Conservation (phyloP, 2,329 filamentous ascomycete genomes). For the Davidsoniella eucalypti region DNA sequence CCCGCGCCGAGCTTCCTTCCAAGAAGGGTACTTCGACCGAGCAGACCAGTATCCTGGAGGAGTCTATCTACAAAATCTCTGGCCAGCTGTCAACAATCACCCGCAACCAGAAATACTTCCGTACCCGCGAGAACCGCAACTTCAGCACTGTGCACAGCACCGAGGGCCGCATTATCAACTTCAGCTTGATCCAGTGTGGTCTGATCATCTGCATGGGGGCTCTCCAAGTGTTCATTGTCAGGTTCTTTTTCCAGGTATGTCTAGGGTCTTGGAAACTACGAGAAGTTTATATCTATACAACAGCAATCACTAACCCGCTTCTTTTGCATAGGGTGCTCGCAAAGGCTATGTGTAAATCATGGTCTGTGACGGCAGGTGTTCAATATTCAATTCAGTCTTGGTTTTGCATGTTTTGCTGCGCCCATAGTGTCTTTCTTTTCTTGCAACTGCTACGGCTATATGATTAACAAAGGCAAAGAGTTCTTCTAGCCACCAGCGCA, state of each 20-base stretch:
- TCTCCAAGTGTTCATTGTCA: slow-evolving; percentile 89
- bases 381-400: neutral
- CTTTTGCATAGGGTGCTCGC: slow-evolving; percentile 36
- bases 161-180: slow-evolving; percentile 90
- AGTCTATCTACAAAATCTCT: slow-evolving; percentile 89
- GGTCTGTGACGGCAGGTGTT: neutral
- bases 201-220: slow-evolving; percentile 93
- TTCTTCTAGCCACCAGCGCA: neutral
- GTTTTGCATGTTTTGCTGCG: neutral
- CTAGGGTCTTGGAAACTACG: neutral
- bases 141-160: slow-evolving; percentile 96
- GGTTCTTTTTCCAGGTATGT: slow-evolving; percentile 90
- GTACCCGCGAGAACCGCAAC: slow-evolving; percentile 95
- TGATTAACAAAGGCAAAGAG: neutral
- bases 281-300: neutral
- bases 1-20: slow-evolving; percentile 62
- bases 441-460: neutral
- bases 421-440: neutral
- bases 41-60: slow-evolving; percentile 75
- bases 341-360: slow-evolving; percentile 49
- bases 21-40: slow-evolving; percentile 81
- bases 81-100: slow-evolving; percentile 86
- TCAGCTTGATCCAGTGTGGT: slow-evolving; percentile 79
- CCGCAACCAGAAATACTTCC: slow-evolving; percentile 98
- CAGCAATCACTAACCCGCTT: slow-evolving; percentile 13